A percentile compares a stretch with the other conserved stretches of the same genome.
phyloP scores from a whole-genome alignment of 495 filamentous ascomycete genomes.

The Neurospora sp. region DNA sequence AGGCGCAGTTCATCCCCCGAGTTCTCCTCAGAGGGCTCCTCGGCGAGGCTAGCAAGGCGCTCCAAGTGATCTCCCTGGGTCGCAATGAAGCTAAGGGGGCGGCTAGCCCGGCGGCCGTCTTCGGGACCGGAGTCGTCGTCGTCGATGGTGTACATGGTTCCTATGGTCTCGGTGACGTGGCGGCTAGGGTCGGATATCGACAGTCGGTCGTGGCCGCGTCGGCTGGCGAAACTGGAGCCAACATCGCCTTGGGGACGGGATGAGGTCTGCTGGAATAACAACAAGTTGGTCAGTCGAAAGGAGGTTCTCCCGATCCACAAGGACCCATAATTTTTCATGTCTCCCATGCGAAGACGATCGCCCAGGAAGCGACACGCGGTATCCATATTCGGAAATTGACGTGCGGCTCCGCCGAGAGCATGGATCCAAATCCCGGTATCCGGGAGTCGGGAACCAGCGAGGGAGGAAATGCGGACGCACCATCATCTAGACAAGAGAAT shows the following conservation, averaged over 20 bases:
- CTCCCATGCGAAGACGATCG: conserved; percentile 5
- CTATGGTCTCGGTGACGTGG: conserved; percentile 97
- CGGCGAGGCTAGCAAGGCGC: conserved; percentile 13
- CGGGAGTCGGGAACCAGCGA: background rate
- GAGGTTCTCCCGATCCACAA: conserved; percentile 16
- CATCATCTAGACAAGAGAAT: conserved; percentile 23
- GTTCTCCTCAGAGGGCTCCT: conserved; percentile 23
- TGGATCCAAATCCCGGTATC: conserved; percentile 7
- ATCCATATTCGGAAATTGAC: conserved; percentile 6
- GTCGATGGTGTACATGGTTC: conserved; percentile 79
- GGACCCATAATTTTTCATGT: conserved; percentile 19
- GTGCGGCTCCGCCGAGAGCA: conserved; percentile 8
- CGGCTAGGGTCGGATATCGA: conserved; percentile 61
- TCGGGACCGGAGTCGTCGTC: conserved; percentile 33
- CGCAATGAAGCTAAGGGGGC: conserved; percentile 38
- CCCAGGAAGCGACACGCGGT: conserved; percentile 3
- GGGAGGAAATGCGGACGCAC: conserved; percentile 16
- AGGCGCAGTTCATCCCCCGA: conserved; percentile 31
- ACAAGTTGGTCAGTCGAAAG: conserved; percentile 13
- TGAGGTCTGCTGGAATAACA: conserved; percentile 36
- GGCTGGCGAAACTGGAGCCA: conserved; percentile 43
- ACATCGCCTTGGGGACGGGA: conserved; percentile 42
- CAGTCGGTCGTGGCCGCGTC: conserved; percentile 46
- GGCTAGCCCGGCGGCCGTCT: conserved; percentile 34
- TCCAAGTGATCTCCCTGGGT: conserved; percentile 28